A percentile compares a stretch with the other conserved stretches of the same genome.
Conservation (phyloP, 1,284 basidiomycete genomes). For the Fomitopsis palustris region DNA sequence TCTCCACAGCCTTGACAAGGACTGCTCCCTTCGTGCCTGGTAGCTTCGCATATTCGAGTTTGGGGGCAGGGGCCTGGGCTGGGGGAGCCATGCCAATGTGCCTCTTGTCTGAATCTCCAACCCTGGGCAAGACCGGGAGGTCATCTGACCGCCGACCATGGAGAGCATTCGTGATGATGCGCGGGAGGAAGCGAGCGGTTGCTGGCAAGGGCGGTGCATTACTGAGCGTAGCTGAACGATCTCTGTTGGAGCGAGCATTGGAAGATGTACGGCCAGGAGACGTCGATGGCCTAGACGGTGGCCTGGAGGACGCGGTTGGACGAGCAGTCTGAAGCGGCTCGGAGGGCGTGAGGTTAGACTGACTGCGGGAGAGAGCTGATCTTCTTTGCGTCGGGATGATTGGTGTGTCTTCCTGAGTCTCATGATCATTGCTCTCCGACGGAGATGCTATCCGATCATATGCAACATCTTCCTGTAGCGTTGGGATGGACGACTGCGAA, state of each 20-base stretch:
- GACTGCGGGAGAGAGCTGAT: constrained; percentile 8
- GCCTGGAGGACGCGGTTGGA: constrained; percentile 14
- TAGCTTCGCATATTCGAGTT: constrained; percentile 85
- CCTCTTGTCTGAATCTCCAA: constrained; percentile 18
- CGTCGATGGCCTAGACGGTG: constrained; percentile 20
- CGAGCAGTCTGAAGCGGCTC: constrained; percentile 10
- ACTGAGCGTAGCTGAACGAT: constrained; percentile 20
- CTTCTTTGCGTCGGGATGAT: constrained; percentile 17
- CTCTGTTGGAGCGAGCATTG: constrained; percentile 7
- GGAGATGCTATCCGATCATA: constrained; percentile 22
- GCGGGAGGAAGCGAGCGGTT: constrained; percentile 62
- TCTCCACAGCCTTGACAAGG: constrained; percentile 81
- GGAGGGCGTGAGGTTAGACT: constrained; percentile 21
- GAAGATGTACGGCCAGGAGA: constrained; percentile 20
- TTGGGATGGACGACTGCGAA: constrained; percentile 22
- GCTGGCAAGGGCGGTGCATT: constrained; percentile 24
- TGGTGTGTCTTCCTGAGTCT: constrained; percentile 20
- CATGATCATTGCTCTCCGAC: constrained; percentile 9
- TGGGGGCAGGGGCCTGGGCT: constrained; percentile 66
- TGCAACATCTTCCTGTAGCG: constrained; percentile 17
- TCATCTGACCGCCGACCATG: constrained; percentile 57
- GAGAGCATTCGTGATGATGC: constrained; percentile 66
- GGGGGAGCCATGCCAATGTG: constrained; percentile 13
- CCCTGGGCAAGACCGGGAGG: constrained; percentile 33
- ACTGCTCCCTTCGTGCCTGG: constrained; percentile 86